phyloP scores from a whole-genome alignment of 129 eudicot genomes.

The Smallanthus sonchifolius region DNA sequence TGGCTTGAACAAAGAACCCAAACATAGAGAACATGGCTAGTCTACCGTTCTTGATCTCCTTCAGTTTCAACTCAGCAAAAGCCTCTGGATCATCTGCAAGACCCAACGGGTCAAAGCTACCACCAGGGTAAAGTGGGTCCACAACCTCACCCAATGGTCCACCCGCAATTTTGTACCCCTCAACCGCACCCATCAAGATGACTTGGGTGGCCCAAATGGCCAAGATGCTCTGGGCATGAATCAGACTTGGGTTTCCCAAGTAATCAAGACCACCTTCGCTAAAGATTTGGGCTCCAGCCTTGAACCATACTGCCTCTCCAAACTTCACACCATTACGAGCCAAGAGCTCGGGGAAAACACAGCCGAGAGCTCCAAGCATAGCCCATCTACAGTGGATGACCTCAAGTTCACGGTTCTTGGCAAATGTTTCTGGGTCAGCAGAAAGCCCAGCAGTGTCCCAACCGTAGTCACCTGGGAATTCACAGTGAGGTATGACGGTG shows the following conservation, averaged over 20 bases:
- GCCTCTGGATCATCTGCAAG: constrained; percentile 75
- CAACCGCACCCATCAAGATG: constrained; percentile 69
- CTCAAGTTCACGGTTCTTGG: constrained; percentile 73
- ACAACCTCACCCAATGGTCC: constrained; percentile 69
- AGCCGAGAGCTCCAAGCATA: constrained; percentile 60
- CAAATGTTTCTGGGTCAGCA: constrained; percentile 69
- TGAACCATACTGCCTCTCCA: constrained; percentile 75
- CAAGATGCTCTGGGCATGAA: constrained; percentile 74
- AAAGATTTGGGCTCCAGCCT: constrained; percentile 72
- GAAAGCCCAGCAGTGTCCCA: constrained; percentile 79
- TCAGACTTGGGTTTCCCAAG: constrained; percentile 61
- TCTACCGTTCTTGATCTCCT: constrained; percentile 63
- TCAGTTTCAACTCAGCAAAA: constrained; percentile 65
- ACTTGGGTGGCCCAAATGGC: constrained; percentile 75
- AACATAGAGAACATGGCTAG: constrained; percentile 56
- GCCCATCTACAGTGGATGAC: constrained; percentile 44
- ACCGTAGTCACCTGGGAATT: constrained; percentile 72
- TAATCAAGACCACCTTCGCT: constrained; percentile 80
- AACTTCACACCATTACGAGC: constrained; percentile 75
- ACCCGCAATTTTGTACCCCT: constrained; percentile 71
- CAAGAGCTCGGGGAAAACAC: constrained; percentile 72
- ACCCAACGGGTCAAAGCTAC: constrained; percentile 70
- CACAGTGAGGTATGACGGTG: constrained; percentile 73
- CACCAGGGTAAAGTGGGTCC: constrained; percentile 71
- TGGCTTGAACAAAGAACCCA: constrained; percentile 30